Base-by-base conservation (phyloP, 2,329 filamentous ascomycete genomes). In the Talaromyces sp. region DNA sequence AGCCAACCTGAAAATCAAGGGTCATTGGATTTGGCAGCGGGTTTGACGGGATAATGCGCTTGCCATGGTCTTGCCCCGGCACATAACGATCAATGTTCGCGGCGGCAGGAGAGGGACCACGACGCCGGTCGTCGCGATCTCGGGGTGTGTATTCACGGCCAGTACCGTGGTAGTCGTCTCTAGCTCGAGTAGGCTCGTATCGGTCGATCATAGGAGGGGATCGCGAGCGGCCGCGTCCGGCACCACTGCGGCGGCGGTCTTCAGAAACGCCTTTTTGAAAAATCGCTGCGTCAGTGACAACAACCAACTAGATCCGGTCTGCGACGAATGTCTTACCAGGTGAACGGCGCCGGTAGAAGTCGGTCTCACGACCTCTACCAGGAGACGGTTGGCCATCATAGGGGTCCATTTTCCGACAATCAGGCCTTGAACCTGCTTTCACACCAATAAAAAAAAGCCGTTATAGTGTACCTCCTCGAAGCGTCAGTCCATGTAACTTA, bases 1-100 rank as follows among this genome's bases (percentile, higher is more conserved):
- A 88, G 3, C 85, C 85, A 41, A 87, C 85, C 69, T 88, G 85
- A 48, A 83, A 87, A 56, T 87, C 85, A 17, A 88, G 77, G n/a
- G 78, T 77, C 68, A 87, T 77, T 2, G 85, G 85, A 63, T 87
- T 85, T 2, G 81, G 80, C 3, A 88, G 74, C 2, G 83, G 84
- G 64, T 88, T 88, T 14, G 74, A 74, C 8, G 78, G 78, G 58
- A 81, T 75, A 14, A 79, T 75, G 8, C 84, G 81, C 51, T 82
- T 79, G 31, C 79, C 78, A 50, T 72, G 72, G 57, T 86, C 83
- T 66, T 87, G 83, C 21, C 84, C 85, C 1, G 85, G 85, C 12
- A 88, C 82, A 68, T 88, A 88, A 59, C 85, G 81, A 70, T 88
- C 85, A 61, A 88, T 88, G 57, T 83, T 80, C 54, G 80, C 78